A percentile compares a stretch with the other conserved stretches of the same genome.
Conservation (phyloP, 75 land plant species). For the Cunninghamia lanceolata region DNA sequence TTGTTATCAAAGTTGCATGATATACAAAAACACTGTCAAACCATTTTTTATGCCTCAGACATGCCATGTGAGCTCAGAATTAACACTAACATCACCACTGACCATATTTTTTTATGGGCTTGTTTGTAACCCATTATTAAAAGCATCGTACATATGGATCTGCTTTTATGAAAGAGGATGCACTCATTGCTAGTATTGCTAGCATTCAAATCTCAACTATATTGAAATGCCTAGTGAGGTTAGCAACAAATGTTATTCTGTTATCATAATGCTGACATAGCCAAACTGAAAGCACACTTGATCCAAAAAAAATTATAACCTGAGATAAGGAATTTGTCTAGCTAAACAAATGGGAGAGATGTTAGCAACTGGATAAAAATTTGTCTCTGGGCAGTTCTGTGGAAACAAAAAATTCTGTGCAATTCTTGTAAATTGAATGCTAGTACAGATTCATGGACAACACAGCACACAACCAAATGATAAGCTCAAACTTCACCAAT, state of each 20-base stretch:
- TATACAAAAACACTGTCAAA: neutral
- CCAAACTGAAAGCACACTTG: neutral
- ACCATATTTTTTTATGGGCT: neutral
- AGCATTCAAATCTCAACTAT: neutral
- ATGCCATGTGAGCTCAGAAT: neutral
- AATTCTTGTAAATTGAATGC: neutral
- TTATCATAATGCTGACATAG: neutral
- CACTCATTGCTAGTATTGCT: neutral
- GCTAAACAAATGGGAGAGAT: neutral
- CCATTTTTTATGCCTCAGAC: neutral
- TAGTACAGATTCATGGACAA: neutral
- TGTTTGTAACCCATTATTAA: neutral
- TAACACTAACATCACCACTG: neutral
- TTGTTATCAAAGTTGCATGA: neutral
- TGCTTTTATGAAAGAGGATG: neutral
- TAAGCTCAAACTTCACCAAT: too few species aligned
- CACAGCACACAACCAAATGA: neutral
- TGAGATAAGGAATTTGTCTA: neutral
- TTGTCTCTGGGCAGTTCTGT: neutral
- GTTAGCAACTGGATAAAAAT: neutral
- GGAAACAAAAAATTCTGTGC: neutral
- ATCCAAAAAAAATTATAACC: neutral
- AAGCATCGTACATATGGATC: neutral
- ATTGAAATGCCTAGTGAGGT: neutral
- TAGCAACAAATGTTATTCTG: neutral